phyloP scores from a whole-genome alignment of 2,329 filamentous ascomycete species.

The Cladosporium sp. region DNA sequence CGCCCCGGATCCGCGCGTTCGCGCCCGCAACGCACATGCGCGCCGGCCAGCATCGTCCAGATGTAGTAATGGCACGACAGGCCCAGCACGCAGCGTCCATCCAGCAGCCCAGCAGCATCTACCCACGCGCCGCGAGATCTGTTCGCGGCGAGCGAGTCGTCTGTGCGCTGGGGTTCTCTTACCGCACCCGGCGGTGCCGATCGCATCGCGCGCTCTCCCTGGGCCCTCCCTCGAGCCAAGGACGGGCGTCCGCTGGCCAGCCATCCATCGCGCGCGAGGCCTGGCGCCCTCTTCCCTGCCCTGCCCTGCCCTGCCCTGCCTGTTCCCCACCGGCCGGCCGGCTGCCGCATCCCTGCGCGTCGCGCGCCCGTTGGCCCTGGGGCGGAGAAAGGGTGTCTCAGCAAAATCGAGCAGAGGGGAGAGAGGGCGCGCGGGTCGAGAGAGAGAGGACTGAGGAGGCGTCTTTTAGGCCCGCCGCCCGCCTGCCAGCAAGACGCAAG shows the following conservation, averaged over 20 bases:
- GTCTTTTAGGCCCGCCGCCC: constrained; percentile 8
- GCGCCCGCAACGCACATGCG: constrained; percentile 7
- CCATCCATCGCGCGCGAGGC: background rate
- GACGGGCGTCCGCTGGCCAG: constrained; percentile 2
- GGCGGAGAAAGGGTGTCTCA: constrained; percentile 11
- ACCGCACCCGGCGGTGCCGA: constrained; percentile 1
- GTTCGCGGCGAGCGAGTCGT: constrained; percentile 7
- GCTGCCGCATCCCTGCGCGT: constrained; percentile 9
- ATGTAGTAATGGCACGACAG: background rate
- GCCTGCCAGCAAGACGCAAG: background rate
- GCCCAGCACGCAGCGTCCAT: background rate
- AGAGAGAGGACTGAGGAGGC: background rate
- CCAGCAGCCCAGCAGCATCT: constrained; percentile 1
- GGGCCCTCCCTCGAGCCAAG: background rate
- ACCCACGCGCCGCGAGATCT: constrained; percentile 6
- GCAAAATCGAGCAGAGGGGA: constrained; percentile 11
- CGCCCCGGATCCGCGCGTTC: background rate
- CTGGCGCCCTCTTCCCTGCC: background rate
- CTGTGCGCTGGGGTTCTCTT: background rate
- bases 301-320: background rate
- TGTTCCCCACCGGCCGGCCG: constrained; percentile 8
- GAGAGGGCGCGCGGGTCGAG: background rate
- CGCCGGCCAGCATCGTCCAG: no score
- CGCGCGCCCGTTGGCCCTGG: constrained; percentile 8
- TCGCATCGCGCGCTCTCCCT: constrained; percentile 3